A percentile compares a stretch with the other conserved stretches of the same genome.
Conservation (phyloP, 805 yeast genomes). For the Starmerella apicola region DNA sequence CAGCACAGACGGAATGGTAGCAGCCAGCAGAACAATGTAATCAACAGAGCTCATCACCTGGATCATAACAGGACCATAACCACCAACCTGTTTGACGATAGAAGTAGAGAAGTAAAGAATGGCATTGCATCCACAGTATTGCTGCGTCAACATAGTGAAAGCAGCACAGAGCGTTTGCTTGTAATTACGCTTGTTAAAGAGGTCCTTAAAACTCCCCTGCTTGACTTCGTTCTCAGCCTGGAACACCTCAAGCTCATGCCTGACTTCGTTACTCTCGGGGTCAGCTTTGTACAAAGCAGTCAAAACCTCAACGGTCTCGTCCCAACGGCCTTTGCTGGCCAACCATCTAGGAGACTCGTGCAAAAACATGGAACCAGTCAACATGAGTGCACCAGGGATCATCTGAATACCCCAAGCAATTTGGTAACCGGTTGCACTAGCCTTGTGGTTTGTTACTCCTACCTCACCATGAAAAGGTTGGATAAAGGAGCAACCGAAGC, state of each 20-base stretch:
- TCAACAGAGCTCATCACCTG: slow-evolving; percentile 45
- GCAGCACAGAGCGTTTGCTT: slow-evolving; percentile 54
- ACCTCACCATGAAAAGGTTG: too few relatives aligned
- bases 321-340: slow-evolving; percentile 44
- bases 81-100: slow-evolving; percentile 42
- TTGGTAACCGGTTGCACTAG: slow-evolving; percentile 52
- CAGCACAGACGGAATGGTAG: slow-evolving; percentile 72
- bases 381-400: slow-evolving; percentile 52
- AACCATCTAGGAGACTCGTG: slow-evolving; percentile 71
- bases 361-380: slow-evolving; percentile 48
- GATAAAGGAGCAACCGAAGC: slow-evolving; percentile 29
- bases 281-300: slow-evolving; percentile 33
- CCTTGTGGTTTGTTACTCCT: too few relatives aligned
- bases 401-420: slow-evolving; percentile 66
- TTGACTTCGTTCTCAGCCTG: slow-evolving; percentile 27
- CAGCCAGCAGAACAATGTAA: slow-evolving; percentile 57
- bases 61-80: slow-evolving; percentile 51
- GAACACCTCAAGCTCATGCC: slow-evolving; percentile 29
- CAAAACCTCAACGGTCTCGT: slow-evolving; percentile 46
- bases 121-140: slow-evolving; percentile 80
- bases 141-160: slow-evolving; percentile 66
- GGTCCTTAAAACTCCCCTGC: slow-evolving; percentile 38
- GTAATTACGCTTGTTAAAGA: slow-evolving; percentile 23
- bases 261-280: slow-evolving; percentile 26
- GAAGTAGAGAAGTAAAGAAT: slow-evolving; percentile 81